Conservation (phyloP, 805 yeast species). For the Sugiyamaella marilandica region DNA sequence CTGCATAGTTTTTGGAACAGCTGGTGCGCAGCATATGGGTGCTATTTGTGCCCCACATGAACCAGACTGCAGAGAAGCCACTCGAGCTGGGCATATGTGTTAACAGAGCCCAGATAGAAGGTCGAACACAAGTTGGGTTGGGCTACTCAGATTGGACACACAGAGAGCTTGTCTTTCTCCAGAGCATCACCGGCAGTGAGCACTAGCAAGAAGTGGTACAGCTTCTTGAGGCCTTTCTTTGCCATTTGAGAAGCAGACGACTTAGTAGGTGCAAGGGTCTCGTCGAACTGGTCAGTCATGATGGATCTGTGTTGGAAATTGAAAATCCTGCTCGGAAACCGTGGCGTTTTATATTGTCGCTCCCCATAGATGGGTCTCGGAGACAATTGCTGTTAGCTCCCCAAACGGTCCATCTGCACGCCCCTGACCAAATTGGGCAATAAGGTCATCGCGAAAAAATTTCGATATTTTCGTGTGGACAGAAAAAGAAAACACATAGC, state of each 20-base stretch:
- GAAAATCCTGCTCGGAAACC: neutral
- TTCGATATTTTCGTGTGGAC: too few species aligned
- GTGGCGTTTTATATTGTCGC: neutral
- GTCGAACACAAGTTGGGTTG: too few species aligned
- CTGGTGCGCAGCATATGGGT: too few species aligned
- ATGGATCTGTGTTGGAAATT: neutral
- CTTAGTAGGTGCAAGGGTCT: constrained; percentile 1
- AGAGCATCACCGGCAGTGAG: constrained; percentile 6
- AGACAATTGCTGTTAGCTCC: constrained; percentile 4
- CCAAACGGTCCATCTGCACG: neutral
- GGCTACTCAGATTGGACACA: neutral
- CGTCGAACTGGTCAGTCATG: neutral
- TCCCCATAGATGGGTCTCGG: neutral
- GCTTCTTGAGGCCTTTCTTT: constrained; percentile 10
- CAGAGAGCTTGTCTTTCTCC: constrained; percentile 2
- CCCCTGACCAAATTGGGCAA: neutral
- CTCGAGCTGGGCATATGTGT: too few species aligned
- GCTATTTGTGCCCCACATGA: too few species aligned
- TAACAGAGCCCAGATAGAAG: too few species aligned
- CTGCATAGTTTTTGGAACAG: too few species aligned
- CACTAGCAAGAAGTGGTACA: neutral
- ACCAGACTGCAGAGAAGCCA: too few species aligned
- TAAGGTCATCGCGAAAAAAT: neutral
- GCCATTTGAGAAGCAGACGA: constrained; percentile 10
- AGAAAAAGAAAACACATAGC: too few species aligned